Evolutionary conservation across 225 moss, liverwort and hornwort genomes (phyloP).

Genomic region (Pleurozium schreberi): DNA sequence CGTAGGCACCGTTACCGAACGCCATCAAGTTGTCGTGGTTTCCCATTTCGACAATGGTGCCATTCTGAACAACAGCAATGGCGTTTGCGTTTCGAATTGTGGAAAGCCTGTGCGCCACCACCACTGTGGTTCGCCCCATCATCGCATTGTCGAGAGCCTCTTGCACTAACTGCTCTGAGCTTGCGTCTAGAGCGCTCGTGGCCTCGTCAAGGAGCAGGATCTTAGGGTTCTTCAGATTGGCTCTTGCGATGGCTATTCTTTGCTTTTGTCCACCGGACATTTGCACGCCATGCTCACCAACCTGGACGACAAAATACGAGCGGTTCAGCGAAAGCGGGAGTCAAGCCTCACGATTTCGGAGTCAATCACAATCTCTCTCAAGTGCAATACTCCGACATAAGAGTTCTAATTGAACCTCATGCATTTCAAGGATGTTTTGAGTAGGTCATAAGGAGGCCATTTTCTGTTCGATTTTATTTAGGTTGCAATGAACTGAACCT

Average conservation of each 20-base stretch:
- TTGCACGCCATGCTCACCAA: slow-evolving; percentile 54
- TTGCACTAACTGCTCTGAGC: slow-evolving; percentile 58
- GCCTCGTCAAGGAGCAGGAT: slow-evolving; percentile 62
- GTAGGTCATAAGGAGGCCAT: not conserved
- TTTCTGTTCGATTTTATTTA: too few relatives aligned
- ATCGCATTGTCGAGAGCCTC: slow-evolving; percentile 40
- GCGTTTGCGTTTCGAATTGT: slow-evolving; percentile 27
- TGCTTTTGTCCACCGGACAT: slow-evolving; percentile 74
- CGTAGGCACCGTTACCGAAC: slow-evolving; percentile 20
- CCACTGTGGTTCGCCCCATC: slow-evolving; percentile 44
- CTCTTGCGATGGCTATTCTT: slow-evolving; percentile 55
- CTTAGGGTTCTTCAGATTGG: slow-evolving; percentile 45
- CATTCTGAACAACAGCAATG: slow-evolving; percentile 39
- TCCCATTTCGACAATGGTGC: slow-evolving; percentile 36
- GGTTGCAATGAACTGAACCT: not conserved
- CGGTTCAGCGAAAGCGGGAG: not conserved
- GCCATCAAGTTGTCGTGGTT: slow-evolving; percentile 25
- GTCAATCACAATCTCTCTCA: not conserved
- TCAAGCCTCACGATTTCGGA: too few relatives aligned
- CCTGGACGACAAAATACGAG: not conserved
- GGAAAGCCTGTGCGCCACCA: slow-evolving; percentile 48
- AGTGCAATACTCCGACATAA: not conserved
- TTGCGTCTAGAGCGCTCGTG: slow-evolving; percentile 41
- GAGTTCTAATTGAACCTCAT: not conserved
- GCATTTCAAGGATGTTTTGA: not conserved